A percentile compares a stretch with the other conserved stretches of the same genome.
phyloP scores from a whole-genome alignment of 2,329 filamentous ascomycete genomes.

The Rhexocercosporidium sp. region DNA sequence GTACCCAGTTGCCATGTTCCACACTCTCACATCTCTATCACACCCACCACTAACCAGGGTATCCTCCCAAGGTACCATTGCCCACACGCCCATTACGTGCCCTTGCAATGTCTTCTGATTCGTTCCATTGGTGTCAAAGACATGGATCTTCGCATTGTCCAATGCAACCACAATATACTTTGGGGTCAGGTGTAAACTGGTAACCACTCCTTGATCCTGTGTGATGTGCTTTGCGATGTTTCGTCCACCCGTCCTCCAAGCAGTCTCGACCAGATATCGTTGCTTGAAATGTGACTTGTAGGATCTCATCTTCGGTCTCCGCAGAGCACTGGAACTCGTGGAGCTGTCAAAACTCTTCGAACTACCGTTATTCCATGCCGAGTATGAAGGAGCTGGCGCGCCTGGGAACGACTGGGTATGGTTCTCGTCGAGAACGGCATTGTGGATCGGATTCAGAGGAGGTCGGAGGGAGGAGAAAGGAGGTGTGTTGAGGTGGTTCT shows the following conservation, averaged over 20 bases:
- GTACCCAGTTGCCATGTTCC: slow-evolving; percentile 93
- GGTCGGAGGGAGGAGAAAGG: slow-evolving; percentile 34
- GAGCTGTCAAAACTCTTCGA: slow-evolving; percentile 61
- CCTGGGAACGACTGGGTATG: slow-evolving; percentile 51
- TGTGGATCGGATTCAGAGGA: slow-evolving; percentile 38
- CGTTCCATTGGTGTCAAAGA: slow-evolving; percentile 91
- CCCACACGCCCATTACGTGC: slow-evolving; percentile 99
- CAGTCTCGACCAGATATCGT: slow-evolving; percentile 93
- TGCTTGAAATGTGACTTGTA: slow-evolving; percentile 99
- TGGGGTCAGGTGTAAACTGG: slow-evolving; percentile 88
- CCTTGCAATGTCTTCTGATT: slow-evolving; percentile 88
- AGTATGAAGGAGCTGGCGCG: slow-evolving; percentile 50
- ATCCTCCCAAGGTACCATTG: slow-evolving; percentile 98
- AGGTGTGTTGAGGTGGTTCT: slow-evolving; percentile 34
- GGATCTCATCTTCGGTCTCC: slow-evolving; percentile 71
- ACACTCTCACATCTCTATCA: slow-evolving; percentile 94
- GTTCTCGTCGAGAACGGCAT: slow-evolving; percentile 25
- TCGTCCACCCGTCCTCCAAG: slow-evolving; percentile 91
- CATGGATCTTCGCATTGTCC: slow-evolving; percentile 98
- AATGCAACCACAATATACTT: slow-evolving; percentile 98
- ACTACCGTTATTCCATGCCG: slow-evolving; percentile 40
- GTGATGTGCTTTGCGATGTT: slow-evolving; percentile 87
- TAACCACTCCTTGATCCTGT: slow-evolving; percentile 95
- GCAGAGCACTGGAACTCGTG: slow-evolving; percentile 46
- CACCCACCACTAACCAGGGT: slow-evolving; percentile 94